Conservation (phyloP, 108 stramenopile species). For the Seminavis robusta region DNA sequence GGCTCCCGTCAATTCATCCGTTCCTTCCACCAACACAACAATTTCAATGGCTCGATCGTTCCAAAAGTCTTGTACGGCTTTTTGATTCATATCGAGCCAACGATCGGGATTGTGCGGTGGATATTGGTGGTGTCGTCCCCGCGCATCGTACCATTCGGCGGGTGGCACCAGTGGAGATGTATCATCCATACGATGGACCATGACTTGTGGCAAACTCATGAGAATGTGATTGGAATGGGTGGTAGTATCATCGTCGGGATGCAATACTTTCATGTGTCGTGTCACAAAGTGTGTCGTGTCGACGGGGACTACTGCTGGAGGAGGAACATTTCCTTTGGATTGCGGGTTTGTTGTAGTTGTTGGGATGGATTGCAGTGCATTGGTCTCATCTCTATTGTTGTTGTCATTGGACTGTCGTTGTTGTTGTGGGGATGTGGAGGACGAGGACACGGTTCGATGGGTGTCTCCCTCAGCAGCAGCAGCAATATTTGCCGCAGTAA, state of each 20-base stretch:
- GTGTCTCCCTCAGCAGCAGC: too few species aligned
- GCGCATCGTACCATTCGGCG: slow-evolving; percentile 69
- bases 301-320: slow-evolving; percentile 6
- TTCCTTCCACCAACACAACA: slow-evolving; percentile 95
- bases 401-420: slow-evolving; percentile 1
- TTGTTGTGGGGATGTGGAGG: background rate
- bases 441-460: background rate
- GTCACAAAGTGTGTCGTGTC: slow-evolving; percentile 73
- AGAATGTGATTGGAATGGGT: slow-evolving; percentile 81
- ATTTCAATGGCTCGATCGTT: slow-evolving; percentile 88
- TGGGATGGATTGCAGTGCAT: background rate
- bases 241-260: slow-evolving; percentile 50
- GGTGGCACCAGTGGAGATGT: slow-evolving; percentile 80
- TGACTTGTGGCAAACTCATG: slow-evolving; percentile 91
- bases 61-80: slow-evolving; percentile 50
- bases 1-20: slow-evolving; percentile 85
- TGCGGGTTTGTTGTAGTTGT: too few species aligned
- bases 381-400: background rate
- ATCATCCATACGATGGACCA: slow-evolving; percentile 90
- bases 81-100: background rate
- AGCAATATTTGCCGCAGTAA: too few species aligned
- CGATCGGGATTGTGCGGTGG: background rate
- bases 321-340: too few species aligned
- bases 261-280: slow-evolving; percentile 60
- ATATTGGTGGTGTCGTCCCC: slow-evolving; percentile 11